Base-by-base conservation (phyloP, 768 basidiomycete genomes). In the Hericium coralloides region DNA sequence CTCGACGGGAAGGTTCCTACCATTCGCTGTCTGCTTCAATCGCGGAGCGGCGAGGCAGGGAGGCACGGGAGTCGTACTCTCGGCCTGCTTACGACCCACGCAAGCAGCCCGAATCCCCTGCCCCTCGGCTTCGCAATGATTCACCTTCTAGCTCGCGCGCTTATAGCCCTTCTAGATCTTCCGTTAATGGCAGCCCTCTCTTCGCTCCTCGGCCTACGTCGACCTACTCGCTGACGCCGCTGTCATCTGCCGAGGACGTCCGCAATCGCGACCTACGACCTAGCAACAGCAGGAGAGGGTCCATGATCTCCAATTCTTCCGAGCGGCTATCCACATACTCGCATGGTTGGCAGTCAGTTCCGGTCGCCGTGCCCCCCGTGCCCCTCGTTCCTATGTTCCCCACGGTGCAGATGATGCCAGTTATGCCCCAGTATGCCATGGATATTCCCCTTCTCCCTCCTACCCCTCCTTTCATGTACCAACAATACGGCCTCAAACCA, bases 401-500 rank as follows among this genome's bases (percentile, higher is more conserved):
- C 1, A 6, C 41, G n/a, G 25, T 63, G 49, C 62, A 50, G 15
- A 38, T 54, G 23, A 59, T 63, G 43, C 60, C 62, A 4, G 37
- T 61, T 1, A 54, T 61, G 45, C 62, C 62, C 23, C 62, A 58
- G 23, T 58, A 43, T 47, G 48, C 52, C 43, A 53, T 58, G 63
- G 59, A 64, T 38, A 59, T 59, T 55, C 63, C 63, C 47, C 63
- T 64, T 20, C 59, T 63, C 22, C 63, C 63, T 23, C 63, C 63
- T 9, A 23, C 62, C 0, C 59, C 63, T 14, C 62, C 63, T 12
- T 64, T 64, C 49, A 64, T 64, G 63, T 52, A 55, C 17, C 61
- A 63, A 15, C 59, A 57, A 14, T 57, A 62, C 20, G 31, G 18
- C n/a, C 49, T 14, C 12, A 22, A 55, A 37, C 38, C 52, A 7